Evolutionary conservation across 225 moss, liverwort and hornwort species (phyloP), one percentile per base, ranked within the genome.

Genomic region (Pseudoscleropodium purum): DNA sequence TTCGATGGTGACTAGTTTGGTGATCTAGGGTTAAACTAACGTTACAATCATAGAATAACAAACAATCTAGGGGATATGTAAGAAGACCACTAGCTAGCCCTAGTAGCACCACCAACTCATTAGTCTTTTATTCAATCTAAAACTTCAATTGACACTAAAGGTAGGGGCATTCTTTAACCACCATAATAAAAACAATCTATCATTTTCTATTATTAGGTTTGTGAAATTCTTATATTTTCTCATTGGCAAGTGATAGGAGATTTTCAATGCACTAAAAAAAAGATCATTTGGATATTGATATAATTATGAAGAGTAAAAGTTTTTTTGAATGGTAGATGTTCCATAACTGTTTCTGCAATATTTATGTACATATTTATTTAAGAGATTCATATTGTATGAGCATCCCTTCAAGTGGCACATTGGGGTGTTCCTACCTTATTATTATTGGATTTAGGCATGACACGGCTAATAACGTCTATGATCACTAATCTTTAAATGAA

Each of bases 1-100:
- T 57, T n/a, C 0, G 1, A 57, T 57, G 1, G 26, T 10, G n/a
- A 79, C 0, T 0, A 4, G 0, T 16, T 1, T 4, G 1, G 4
- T 2, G 0, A 26, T 57, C 4, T 1, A 6, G 0, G 17, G 2
- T n/a, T 57, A 11, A 57, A 79, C 3, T 12, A 13, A 20, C 11
- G 34, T 18, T 25, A 68, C 26, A 57, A 68, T 43, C 17, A 17
- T 36, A 15, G 5, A 16, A 10, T 24, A 59, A 2, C 10, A 24
- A 62, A 10, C 4, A 31, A 10, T 61, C 21, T 43, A 43, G 10
- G 1, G 9, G 2, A 60, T 9, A 41, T 18, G 30, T 2, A 6
- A 13, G 18, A 39, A 41, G 27, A 30, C 19, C 20, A 41, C 0
- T 41, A 47, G 47, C 25, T 0, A 79, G 0, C 10, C 37, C 1